Percentiles rank a stretch among this genome's conserved stretches.
Evolutionary conservation across 1,284 basidiomycete species (phyloP).

Genomic region (Porodaedalea pini): DNA sequence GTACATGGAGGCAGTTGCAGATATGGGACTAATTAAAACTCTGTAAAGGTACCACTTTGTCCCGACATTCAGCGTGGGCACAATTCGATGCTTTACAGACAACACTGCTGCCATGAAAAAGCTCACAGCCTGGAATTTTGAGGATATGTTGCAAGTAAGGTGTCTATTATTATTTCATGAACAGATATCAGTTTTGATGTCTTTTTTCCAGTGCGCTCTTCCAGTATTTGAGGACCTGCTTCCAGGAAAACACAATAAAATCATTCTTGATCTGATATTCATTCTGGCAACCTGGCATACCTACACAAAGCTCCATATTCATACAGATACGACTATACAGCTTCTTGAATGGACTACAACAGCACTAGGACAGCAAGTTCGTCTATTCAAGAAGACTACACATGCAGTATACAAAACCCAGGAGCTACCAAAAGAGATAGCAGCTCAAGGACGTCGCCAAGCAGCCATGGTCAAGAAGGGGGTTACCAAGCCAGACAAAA

Average conservation of each 20-base stretch:
- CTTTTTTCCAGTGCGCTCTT: constrained; percentile 32
- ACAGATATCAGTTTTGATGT: constrained; percentile 18
- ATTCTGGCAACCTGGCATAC: constrained; percentile 30
- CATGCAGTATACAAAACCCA: no score
- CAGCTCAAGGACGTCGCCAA: no score
- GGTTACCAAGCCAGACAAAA: no score
- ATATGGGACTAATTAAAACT: constrained; percentile 14
- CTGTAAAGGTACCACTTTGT: constrained; percentile 28
- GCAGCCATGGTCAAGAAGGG: no score
- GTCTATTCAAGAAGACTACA: no score
- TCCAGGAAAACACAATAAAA: constrained; percentile 26
- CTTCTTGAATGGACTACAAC: no score
- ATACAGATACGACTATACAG: constrained; percentile 26
- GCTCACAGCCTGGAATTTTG: constrained; percentile 33
- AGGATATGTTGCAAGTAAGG: constrained; percentile 34
- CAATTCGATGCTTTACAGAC: constrained; percentile 30
- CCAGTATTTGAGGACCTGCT: constrained; percentile 35
- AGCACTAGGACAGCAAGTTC: no score
- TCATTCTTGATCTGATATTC: constrained; percentile 28
- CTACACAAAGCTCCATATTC: constrained; percentile 34
- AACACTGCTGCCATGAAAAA: constrained; percentile 34
- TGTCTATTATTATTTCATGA: constrained; percentile 5
- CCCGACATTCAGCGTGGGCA: constrained; percentile 31
- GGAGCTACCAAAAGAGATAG: no score
- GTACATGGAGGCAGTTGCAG: constrained; percentile 4